Conservation (phyloP, 2,329 filamentous ascomycete species). For the Gaeumannomyces tritici region DNA sequence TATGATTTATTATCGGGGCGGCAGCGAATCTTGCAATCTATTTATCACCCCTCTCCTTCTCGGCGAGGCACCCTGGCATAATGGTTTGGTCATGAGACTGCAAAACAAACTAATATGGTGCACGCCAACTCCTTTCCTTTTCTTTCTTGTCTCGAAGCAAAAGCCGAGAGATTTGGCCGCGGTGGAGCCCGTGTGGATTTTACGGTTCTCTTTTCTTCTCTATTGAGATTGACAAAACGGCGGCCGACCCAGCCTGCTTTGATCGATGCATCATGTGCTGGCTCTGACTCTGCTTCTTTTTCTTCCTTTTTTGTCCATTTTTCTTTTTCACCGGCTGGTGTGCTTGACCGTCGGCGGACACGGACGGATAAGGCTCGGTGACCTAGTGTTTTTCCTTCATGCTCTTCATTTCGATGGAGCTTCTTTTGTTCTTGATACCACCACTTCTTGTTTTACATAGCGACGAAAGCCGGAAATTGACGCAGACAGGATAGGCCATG, state of each 20-base stretch:
- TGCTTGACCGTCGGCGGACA: background rate
- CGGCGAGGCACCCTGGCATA: background rate
- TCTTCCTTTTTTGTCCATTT: no score
- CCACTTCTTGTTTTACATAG: no score
- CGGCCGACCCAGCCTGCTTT: background rate
- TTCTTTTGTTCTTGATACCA: no score
- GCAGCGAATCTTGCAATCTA: background rate
- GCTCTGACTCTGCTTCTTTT: background rate
- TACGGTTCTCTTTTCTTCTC: background rate
- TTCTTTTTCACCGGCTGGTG: background rate
- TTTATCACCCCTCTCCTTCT: background rate
- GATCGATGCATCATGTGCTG: background rate
- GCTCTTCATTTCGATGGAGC: background rate
- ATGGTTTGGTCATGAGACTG: background rate
- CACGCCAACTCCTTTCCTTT: background rate
- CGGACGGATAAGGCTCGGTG: background rate
- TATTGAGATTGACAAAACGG: background rate
- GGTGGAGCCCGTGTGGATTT: background rate
- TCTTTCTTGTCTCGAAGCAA: background rate
- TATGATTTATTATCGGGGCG: background rate
- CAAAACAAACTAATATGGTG: background rate
- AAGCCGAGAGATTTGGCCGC: background rate
- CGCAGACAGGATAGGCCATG: no score
- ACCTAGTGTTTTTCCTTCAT: background rate
- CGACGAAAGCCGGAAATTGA: no score